Base-by-base conservation (phyloP, 768 basidiomycete genomes). In the Rhodotorula babjevae region DNA sequence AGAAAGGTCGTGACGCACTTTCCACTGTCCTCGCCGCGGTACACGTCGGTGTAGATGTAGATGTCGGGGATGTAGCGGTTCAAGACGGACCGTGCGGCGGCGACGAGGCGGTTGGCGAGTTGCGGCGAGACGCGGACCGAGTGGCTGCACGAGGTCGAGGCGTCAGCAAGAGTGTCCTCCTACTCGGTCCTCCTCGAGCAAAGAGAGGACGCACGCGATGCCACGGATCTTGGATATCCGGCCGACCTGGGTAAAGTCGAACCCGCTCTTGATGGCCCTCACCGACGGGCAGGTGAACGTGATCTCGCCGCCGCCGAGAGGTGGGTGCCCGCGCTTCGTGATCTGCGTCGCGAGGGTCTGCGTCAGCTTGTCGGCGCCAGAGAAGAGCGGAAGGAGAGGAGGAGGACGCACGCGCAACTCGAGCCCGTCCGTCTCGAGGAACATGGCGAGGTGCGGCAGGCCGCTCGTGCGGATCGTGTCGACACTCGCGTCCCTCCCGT, bases 61-160 rank as follows among this genome's bases (percentile, higher is more conserved):
- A 97, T 93, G 80, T 99, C 96, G 50, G 96, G 95, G 69, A 98
- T 96, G 80, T 91, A 96, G 9, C 93, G 90, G 80, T 97, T 98
- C 57, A 99, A 84, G 33, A 99, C 85, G 5, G 92, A 93, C 52
- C 96, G 88, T 27, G 92, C 88, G 15, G 94, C 87, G 77, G 97
- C 95, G 62, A 99, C 96, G 89, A 98, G 92, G 52, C 96, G 87
- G 81, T 96, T 96, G 4, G 94, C 96, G 80, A 99, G 92, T 79
- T 98, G 94, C 33, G 96, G 96, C 75, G 89, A 95, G 16, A 98
- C 93, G 53, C 96, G 90, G 40, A 97, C 95, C 6, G 93, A 92
- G 82, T 97, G 94, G 14, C 93, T 96, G 77, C 23, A 29, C 3
- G 29, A 11, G 25, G 29, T 0, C 40, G 31, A 60, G 60, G 62